Evolutionary conservation across 2,329 filamentous ascomycete species (phyloP).

Genomic region (Mollisiaceae sp.): DNA sequence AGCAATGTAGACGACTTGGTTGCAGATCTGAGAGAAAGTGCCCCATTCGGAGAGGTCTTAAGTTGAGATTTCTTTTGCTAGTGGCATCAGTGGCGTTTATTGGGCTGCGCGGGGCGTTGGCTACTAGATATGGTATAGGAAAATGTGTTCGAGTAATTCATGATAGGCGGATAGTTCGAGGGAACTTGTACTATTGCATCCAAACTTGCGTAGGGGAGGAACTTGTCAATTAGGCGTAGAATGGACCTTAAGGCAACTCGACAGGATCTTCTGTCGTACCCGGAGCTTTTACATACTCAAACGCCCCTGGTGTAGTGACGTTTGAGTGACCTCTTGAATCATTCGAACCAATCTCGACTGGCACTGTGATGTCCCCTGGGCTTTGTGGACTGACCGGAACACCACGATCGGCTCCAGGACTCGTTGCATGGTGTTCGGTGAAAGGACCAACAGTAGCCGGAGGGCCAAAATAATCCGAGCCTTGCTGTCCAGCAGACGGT

Average conservation of each 20-base stretch:
- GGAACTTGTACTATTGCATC: constrained; percentile 22
- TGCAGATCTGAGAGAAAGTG: constrained; percentile 75
- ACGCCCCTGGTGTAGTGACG: constrained; percentile 31
- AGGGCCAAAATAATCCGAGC: constrained; percentile 42
- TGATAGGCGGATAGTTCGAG: constrained; percentile 3
- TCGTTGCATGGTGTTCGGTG: constrained; percentile 37
- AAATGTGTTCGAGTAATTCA: constrained; percentile 31
- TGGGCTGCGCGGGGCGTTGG: constrained; percentile 24
- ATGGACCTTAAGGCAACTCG: constrained; percentile 51
- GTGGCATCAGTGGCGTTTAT: constrained; percentile 28
- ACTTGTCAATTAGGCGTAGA: constrained; percentile 16
- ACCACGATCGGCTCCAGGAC: constrained; percentile 44
- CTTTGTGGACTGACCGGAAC: constrained; percentile 52
- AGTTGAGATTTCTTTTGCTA: constrained; percentile 42
- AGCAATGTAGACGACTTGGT: constrained; percentile 68
- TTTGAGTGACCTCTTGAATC: constrained; percentile 41
- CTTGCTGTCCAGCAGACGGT: constrained; percentile 14
- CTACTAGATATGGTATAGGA: constrained; percentile 26
- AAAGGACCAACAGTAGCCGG: constrained; percentile 53
- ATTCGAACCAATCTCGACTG: constrained; percentile 59
- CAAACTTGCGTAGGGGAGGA: constrained; percentile 9
- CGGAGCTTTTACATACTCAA: constrained; percentile 27
- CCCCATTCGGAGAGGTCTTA: constrained; percentile 71
- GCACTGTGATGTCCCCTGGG: constrained; percentile 55
- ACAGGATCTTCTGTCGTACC: constrained; percentile 45